phyloP scores from a whole-genome alignment of 345 rosid species.

The Bruguiera sexangula region DNA sequence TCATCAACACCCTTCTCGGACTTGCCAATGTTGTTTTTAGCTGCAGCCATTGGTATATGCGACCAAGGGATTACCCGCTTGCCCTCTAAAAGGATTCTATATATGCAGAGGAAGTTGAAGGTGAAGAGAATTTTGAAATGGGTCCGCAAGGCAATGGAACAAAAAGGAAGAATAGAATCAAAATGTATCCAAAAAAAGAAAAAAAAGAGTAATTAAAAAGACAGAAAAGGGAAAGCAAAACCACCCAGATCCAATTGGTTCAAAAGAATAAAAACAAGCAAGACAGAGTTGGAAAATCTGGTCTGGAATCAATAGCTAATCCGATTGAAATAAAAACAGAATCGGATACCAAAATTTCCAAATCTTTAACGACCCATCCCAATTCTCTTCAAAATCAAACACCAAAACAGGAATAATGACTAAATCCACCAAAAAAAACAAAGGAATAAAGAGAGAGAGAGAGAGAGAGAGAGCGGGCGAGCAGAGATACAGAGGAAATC shows the following conservation, averaged over 20 bases:
- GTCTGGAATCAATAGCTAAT: constrained; percentile 24
- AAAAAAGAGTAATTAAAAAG: not conserved
- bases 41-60: constrained; percentile 36
- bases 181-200: constrained; percentile 5
- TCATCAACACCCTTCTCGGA: constrained; percentile 46
- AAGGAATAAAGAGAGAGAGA: constrained; percentile 23
- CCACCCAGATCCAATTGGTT: constrained; percentile 29
- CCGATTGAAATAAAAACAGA: constrained; percentile 39
- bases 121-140: constrained; percentile 15
- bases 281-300: constrained; percentile 29
- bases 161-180: constrained; percentile 28
- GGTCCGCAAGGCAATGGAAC: constrained; percentile 9
- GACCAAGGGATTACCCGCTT: constrained; percentile 22
- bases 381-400: not conserved
- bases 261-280: constrained; percentile 17
- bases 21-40: constrained; percentile 43
- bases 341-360: constrained; percentile 40
- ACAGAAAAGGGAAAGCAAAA: too few species aligned
- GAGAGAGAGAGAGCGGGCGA: constrained; percentile 19
- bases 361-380: constrained; percentile 29
- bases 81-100: constrained; percentile 20
- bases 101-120: not conserved
- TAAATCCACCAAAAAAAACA: not conserved
- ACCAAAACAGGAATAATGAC: too few species aligned
- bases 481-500: not conserved